Evolutionary conservation across 2,329 filamentous ascomycete genomes (phyloP).

Genomic region (Epichloe typhina): DNA sequence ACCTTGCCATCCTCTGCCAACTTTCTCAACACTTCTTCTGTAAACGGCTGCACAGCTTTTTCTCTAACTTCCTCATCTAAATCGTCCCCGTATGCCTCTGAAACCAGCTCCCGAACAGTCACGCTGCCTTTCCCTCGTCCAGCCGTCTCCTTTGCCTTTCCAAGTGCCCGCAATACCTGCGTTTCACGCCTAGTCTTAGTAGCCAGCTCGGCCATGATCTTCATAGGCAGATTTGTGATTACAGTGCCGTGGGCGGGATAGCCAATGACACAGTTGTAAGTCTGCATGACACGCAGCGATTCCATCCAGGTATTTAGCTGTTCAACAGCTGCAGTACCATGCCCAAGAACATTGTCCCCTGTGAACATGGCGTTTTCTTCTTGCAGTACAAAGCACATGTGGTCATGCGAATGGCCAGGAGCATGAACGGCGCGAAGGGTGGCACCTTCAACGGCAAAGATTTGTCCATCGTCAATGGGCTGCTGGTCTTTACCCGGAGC

Average conservation of each 20-base stretch:
- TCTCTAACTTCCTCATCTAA: conserved; percentile 21
- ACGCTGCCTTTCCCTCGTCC: conserved; percentile 6
- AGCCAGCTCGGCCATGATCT: conserved; percentile 17
- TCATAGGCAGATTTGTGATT: conserved; percentile 32
- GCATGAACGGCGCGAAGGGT: conserved; percentile 50
- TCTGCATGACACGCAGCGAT: conserved; percentile 47
- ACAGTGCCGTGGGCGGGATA: conserved; percentile 54
- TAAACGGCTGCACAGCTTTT: conserved; percentile 28
- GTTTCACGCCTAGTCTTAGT: conserved; percentile 26
- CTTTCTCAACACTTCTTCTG: conserved; percentile 28
- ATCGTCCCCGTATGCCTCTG: conserved; percentile 25
- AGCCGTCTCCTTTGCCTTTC: conserved; percentile 15
- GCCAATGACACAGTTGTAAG: conserved; percentile 26
- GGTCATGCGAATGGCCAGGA: conserved; percentile 59
- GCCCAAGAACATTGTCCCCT: conserved; percentile 61
- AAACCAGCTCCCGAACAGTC: conserved; percentile 29
- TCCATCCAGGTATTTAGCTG: conserved; percentile 48
- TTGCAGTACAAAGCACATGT: conserved; percentile 48
- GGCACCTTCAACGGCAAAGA: conserved; percentile 36
- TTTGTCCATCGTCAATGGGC: conserved; percentile 32
- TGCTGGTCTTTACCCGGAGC: conserved; percentile 28
- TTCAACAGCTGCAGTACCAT: conserved; percentile 62
- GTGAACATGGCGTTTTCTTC: conserved; percentile 61
- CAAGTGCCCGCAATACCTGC: conserved; percentile 24
- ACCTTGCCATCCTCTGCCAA: conserved; percentile 29